Conservation (phyloP, 2,329 filamentous ascomycete species). For the Nemania sp. region DNA sequence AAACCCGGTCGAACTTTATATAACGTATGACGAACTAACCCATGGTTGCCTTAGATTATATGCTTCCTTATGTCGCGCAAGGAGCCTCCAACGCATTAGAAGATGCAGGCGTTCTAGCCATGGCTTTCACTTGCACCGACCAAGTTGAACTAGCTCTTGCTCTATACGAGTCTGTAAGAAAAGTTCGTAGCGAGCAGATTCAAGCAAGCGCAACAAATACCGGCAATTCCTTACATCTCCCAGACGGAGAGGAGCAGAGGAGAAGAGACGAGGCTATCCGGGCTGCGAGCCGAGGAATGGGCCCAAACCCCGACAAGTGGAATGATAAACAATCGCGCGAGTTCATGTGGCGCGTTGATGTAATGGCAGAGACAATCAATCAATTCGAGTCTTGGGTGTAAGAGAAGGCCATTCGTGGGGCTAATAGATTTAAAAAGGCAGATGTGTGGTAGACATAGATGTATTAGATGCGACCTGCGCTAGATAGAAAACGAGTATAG, state of each 20-base stretch:
- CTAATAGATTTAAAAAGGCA: not conserved
- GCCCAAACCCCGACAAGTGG: conserved; percentile 47
- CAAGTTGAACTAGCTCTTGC: conserved; percentile 39
- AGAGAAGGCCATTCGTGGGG: not conserved
- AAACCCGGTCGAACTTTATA: conserved; percentile 65
- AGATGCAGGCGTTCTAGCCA: conserved; percentile 53
- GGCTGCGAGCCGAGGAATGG: conserved; percentile 18
- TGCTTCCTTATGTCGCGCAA: conserved; percentile 72
- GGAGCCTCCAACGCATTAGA: conserved; percentile 75
- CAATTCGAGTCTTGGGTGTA: conserved; percentile 39
- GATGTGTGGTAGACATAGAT: not conserved
- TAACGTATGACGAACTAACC: conserved; percentile 65
- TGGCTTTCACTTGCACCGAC: conserved; percentile 44
- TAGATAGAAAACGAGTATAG: not conserved
- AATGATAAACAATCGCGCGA: conserved; percentile 45
- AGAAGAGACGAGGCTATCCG: conserved; percentile 41
- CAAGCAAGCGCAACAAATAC: conserved; percentile 38
- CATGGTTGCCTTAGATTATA: conserved; percentile 72
- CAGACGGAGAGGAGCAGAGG: conserved; percentile 39
- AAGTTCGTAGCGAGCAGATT: conserved; percentile 40
- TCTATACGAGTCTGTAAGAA: conserved; percentile 42
- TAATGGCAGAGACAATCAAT: conserved; percentile 48
- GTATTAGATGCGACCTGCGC: not conserved
- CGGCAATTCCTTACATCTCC: conserved; percentile 37
- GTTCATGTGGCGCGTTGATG: conserved; percentile 51